Percentiles rank a stretch among this genome's conserved stretches.
These are phyloP conservation scores for Fraxinus dipetala DNA, from an alignment of 305 asterid genomes.

Conservation along the genomic window DNA sequence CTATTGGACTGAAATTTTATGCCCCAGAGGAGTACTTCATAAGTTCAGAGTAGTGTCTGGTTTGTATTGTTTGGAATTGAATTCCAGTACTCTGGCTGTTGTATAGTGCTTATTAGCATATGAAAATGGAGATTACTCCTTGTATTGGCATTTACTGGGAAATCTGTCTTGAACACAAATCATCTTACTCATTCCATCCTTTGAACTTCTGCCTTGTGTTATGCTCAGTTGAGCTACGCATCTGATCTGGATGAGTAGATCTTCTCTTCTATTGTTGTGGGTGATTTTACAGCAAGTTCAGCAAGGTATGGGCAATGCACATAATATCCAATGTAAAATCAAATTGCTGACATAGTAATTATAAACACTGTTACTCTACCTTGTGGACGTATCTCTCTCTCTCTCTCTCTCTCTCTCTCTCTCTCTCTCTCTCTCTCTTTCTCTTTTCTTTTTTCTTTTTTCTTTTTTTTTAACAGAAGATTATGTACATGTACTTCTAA, in stretches of 20 bases:
- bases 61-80: neutral
- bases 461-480: neutral
- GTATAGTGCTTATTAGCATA: neutral
- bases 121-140: neutral
- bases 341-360: conserved; percentile 4
- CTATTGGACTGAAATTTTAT: conserved; percentile 68
- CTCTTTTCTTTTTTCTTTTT: too few relatives aligned
- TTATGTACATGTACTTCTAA: neutral
- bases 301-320: conserved; percentile 42
- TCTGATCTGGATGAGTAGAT: neutral
- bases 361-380: neutral
- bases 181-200: neutral
- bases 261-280: neutral
- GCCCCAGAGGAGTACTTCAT: conserved; percentile 72
- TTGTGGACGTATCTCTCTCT: neutral
- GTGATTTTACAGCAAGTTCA: neutral
- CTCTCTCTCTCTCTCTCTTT: too few relatives aligned
- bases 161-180: neutral
- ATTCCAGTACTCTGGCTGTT: neutral
- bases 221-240: neutral
- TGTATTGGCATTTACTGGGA: neutral
- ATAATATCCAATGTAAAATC: neutral
- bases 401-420: too few relatives aligned
- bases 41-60: conserved; percentile 28
- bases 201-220: neutral